phyloP scores from a whole-genome alignment of 1,284 basidiomycete genomes.

The Heimioporus retisporus region DNA sequence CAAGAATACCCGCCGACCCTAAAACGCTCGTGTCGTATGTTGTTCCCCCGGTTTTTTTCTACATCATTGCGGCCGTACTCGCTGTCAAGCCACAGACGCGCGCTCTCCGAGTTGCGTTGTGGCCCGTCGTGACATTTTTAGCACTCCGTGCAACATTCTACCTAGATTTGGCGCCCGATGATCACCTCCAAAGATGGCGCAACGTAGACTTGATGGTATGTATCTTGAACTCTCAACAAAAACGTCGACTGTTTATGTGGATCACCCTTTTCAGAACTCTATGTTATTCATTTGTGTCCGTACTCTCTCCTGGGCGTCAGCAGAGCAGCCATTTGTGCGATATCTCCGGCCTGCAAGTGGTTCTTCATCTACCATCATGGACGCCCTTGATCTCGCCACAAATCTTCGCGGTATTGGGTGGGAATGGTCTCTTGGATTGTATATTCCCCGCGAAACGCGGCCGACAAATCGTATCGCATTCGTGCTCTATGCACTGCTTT shows the following conservation, averaged over 20 bases:
- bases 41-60: background rate
- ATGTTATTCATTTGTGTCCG: background rate
- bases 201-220: background rate
- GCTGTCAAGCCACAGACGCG: conserved; percentile 1
- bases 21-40: background rate
- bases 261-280: background rate
- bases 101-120: background rate
- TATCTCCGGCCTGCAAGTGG: conserved; percentile 10
- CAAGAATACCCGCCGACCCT: too few species aligned
- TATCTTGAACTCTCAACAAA: background rate
- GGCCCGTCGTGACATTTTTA: background rate
- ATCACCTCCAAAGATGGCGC: background rate
- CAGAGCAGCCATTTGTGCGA: background rate
- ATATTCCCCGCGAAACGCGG: conserved; percentile 42
- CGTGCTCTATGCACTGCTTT: background rate
- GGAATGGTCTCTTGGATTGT: conserved; percentile 47
- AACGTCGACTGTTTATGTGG: background rate
- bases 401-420: conserved; percentile 65
- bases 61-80: background rate
- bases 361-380: too few species aligned
- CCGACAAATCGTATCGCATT: too few species aligned
- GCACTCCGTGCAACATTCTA: background rate
- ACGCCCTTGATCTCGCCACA: background rate
- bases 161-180: background rate
- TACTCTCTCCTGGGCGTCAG: background rate